Conservation (phyloP, 139 green algal species). For the Micractinium sp. region DNA sequence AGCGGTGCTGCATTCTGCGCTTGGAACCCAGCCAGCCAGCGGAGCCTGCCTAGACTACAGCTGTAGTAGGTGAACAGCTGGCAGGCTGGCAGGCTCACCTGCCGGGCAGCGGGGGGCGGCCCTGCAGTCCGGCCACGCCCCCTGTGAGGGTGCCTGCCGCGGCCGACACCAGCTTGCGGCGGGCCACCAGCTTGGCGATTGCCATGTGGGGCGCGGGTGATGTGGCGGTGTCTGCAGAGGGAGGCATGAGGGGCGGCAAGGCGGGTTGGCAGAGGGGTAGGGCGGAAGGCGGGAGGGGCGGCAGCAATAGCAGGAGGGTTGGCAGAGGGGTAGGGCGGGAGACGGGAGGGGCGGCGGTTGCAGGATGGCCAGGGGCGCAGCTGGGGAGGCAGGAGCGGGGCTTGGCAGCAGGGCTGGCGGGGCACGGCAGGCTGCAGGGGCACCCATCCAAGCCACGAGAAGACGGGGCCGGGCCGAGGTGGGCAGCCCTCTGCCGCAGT, state of each 20-base stretch:
- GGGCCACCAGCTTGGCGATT: conserved; percentile 3
- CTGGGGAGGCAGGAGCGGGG: neutral
- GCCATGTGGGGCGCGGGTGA: conserved; percentile 28
- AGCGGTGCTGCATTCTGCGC: neutral
- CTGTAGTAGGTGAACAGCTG: neutral
- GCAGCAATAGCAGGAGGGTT: neutral
- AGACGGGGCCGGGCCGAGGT: neutral
- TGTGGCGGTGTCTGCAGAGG: conserved; percentile 40
- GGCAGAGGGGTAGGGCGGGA: neutral
- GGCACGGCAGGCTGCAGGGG: too few species aligned
- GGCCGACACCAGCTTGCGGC: neutral
- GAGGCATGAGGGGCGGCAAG: neutral
- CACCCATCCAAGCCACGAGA: neutral
- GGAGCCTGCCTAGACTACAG: neutral
- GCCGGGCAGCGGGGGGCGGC: neutral
- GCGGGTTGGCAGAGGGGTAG: neutral
- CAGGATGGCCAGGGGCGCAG: neutral
- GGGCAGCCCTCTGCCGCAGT: too few species aligned
- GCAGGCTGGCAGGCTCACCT: neutral
- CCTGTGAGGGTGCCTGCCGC: conserved; percentile 9
- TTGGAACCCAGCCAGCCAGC: neutral
- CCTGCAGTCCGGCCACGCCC: neutral
- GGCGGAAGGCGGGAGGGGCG: neutral
- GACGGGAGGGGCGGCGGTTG: neutral
- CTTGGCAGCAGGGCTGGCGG: neutral